phyloP scores from a whole-genome alignment of 73 alveolate genomes.

The Tetrahymena elliotti region DNA sequence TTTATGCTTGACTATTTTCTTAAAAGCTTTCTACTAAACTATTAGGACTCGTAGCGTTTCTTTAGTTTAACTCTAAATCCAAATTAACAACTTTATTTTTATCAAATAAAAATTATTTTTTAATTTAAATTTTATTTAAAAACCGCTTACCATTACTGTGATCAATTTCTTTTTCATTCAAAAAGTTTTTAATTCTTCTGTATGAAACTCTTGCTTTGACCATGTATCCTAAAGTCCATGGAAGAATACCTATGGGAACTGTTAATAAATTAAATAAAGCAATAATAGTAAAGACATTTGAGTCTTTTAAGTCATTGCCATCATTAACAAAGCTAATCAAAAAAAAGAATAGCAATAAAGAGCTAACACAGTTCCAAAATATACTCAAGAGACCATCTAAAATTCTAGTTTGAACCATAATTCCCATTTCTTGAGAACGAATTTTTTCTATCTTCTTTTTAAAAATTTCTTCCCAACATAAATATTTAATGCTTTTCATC shows the following conservation, averaged over 20 bases:
- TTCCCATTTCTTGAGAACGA: constrained; percentile 3
- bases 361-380: constrained; percentile 21
- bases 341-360: constrained; percentile 10
- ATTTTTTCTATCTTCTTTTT: constrained; percentile 16
- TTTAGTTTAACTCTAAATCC: neutral
- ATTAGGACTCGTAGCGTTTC: neutral
- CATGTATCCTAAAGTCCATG: constrained; percentile 8
- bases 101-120: neutral
- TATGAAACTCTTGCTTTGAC: constrained; percentile 28
- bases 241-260: constrained; percentile 21
- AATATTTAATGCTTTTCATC: constrained; percentile 28
- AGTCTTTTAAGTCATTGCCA: neutral
- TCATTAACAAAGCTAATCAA: constrained; percentile 1
- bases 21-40: neutral
- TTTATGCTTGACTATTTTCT: neutral
- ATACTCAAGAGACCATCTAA: constrained; percentile 18
- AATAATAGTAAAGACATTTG: constrained; percentile 27
- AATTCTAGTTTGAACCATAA: neutral
- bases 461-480: constrained; percentile 33
- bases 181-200: constrained; percentile 3
- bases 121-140: neutral
- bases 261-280: constrained; percentile 32
- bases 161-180: constrained; percentile 23
- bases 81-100: neutral
- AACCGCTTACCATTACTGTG: constrained; percentile 1